Base-by-base conservation (phyloP, 2,329 filamentous ascomycete species). In the Scedosporium boydii region DNA sequence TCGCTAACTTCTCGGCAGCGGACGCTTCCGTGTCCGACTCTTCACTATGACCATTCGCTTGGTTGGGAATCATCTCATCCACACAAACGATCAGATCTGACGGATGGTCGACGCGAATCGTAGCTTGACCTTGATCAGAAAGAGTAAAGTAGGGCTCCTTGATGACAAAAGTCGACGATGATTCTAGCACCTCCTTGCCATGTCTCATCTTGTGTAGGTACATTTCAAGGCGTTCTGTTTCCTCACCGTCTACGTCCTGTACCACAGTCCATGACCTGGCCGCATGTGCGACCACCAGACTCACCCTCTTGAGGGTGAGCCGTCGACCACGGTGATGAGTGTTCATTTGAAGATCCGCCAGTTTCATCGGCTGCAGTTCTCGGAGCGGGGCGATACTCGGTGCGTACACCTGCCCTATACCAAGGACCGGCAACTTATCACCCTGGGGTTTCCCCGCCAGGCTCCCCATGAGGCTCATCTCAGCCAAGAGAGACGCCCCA, bases 71-170 rank as follows among this genome's bases (percentile, higher is more conserved):
- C 18, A 41, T 41, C 14, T n/a, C 56, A 0, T 68, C 61, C 1
- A 18, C 9, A 2, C 21, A 62, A 1, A 70, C 18, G 0, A 72
- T 55, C 1, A 74, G 61, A 41, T 74, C 72, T 1, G 72, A 72
- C 0, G 70, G 72, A 27, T 74, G 72, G 5, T 73, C 70, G 10
- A 74, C 48, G 0, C 78, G 75, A 41, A 82, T 65, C 0, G 71
- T 73, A 56, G 74, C 72, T 10, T 75, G 69, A 3, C 76, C 77
- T 46, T 77, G 69, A 12, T 68, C 69, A 60, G 72, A 77, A 0
- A 76, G 56, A 12, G 78, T 80, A 63, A 80, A 75, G 62, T 77
- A 82, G 0, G 80, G 80, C 64, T 83, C 80, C 61, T 81, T 82
- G 14, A 83, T 67, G 4, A 78, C 41, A 5, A 81, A 68, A 0